Base-by-base conservation (phyloP, 108 stramenopile genomes). In the Cyclotella distinguenda region DNA sequence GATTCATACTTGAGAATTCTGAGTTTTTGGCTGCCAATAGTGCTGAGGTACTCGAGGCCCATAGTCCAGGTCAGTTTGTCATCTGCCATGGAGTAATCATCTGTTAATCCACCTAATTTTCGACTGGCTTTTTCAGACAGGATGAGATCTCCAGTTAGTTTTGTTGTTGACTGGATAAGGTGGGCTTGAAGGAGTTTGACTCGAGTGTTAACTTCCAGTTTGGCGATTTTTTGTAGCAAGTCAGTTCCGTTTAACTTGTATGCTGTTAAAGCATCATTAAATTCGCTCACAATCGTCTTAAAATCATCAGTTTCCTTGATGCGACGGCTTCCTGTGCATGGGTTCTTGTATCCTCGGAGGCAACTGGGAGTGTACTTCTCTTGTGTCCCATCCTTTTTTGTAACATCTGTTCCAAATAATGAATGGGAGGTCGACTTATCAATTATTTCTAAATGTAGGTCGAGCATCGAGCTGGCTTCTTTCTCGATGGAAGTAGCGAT, bases 231-330 rank as follows among this genome's bases (percentile, higher is more conserved):
- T 25, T 25, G 6, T 7, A 50, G 49, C 28, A 50, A 50, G 49
- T 50, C 25, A 5, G 5, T 50, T 6, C 23, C 49, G 1, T 54
- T 16, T 32, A 15, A 7, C 18, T 32, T 34, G 32, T 34, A 34
- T 10, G 32, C 15, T 3, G 30, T 16, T 18, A 34, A 15, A 16
- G 25, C 4, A n/a, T 54, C 32, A 34, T 32, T 33, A 54, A n/a
- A 54, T 15, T 54, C n/a, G 30, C 32, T 34, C 32, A 34, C 32
- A 34, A 54, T 34, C 32, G 30, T n/a, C 52, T 54, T 54, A 16
- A n/a, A 54, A 18, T 54, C n/a, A 32, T 54, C 32, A 5, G 19
- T 4, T 7, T 54, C 52, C 52, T 54, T 54, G 52, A 34, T 34
- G 52, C 30, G 9, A 15, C 35, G 10, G 52, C 18, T 21, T 7